These are phyloP conservation scores for Evernia prunastri DNA, from an alignment of 495 filamentous ascomycete genomes.

Conservation along the genomic window DNA sequence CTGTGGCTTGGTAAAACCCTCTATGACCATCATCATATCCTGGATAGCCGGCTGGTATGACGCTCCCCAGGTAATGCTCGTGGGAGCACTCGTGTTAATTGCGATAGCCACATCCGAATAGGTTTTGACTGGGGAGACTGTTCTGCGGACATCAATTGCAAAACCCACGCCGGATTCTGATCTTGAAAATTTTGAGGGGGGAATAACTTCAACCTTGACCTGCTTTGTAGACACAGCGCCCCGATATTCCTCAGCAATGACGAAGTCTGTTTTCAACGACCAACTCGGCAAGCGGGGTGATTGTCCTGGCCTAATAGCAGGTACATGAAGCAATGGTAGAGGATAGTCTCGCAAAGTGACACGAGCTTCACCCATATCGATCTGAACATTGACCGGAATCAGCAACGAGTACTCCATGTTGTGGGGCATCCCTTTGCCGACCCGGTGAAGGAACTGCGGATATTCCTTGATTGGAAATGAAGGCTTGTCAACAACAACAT, in stretches of 20 bases:
- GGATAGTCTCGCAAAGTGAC: slow-evolving; percentile 88
- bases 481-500: slow-evolving; percentile 84
- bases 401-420: slow-evolving; percentile 85
- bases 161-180: slow-evolving; percentile 48
- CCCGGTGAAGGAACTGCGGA: slow-evolving; percentile 72
- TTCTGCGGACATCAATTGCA: slow-evolving; percentile 78
- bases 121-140: slow-evolving; percentile 90
- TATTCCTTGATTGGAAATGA: slow-evolving; percentile 77
- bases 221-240: slow-evolving; percentile 69
- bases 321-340: slow-evolving; percentile 84
- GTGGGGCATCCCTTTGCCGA: slow-evolving; percentile 92
- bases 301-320: slow-evolving; percentile 70
- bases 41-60: slow-evolving; percentile 98
- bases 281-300: slow-evolving; percentile 73
- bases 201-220: slow-evolving; percentile 79
- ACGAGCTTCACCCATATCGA: slow-evolving; percentile 86
- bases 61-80: slow-evolving; percentile 91
- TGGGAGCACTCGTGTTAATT: slow-evolving; percentile 87
- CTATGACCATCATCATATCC: slow-evolving; percentile 99
- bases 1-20: slow-evolving; percentile 93
- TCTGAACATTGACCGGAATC: slow-evolving; percentile 79
- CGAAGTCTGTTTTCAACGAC: slow-evolving; percentile 84
- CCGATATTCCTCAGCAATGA: slow-evolving; percentile 90
- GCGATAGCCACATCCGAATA: slow-evolving; percentile 88
- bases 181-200: slow-evolving; percentile 49